Evolutionary conservation across 371 early-diverging fungal species (phyloP), one percentile per base, ranked within the genome.

Genomic region (Actinomortierella ambigua): DNA sequence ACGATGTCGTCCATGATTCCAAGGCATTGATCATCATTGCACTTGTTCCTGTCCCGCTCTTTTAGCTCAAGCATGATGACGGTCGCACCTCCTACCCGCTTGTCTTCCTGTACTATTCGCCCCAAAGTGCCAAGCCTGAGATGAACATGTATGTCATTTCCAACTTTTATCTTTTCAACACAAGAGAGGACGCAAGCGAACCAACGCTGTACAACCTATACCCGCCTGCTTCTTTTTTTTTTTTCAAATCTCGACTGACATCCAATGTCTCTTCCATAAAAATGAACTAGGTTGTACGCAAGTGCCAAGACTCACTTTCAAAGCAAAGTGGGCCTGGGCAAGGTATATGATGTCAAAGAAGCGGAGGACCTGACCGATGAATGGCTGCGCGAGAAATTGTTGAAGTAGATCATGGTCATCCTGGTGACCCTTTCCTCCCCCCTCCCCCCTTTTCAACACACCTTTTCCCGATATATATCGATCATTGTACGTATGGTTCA

Each of bases 51-150:
- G 41, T 48, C 22, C 5, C 26, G 27, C 47, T 54, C 51, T 22
- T 26, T 28, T 57, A 77, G 85, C 66, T 82, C 28, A 80, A 69
- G 51, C 85, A 86, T 57, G 53, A 59, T n/a, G 90, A 90, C 58
- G 89, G 88, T 18, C 82, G 90, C 0, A 70, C 75, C 34, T 87
- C 87, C 17, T 90, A 80, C 48, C 91, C 91, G 0, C 61, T 90
- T 20, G 71, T 88, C 1, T 86, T 88, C 44, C 70, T 90, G 15
- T 88, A 86, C 57, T 90, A 88, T 78, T 77, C 85, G 15, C 91
- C 91, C 5, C 63, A 56, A 11, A 80, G 86, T 5, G 83, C 83
- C 18, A 81, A 82, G 44, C 79, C 88, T 1, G 79, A 79, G 27
- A 57, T 82, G 18, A 77, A 81, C 56, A 89, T 90, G 89, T 79